Percentiles rank a stretch among this genome's conserved stretches.
These are phyloP conservation scores for Circinella minor DNA, from an alignment of 371 early-diverging fungal genomes.

Conservation along the genomic window DNA sequence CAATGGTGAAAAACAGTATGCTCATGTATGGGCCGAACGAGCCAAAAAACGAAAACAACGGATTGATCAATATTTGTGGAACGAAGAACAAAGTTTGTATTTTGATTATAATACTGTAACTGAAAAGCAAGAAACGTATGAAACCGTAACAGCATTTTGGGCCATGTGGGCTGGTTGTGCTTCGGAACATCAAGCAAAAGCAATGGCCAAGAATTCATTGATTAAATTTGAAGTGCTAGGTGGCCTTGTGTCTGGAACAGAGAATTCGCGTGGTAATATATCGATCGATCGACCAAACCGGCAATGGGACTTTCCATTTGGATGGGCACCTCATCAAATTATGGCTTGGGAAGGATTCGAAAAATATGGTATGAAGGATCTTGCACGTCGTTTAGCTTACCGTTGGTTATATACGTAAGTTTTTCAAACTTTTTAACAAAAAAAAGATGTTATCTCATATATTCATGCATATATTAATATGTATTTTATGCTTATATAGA, in stretches of 20 bases:
- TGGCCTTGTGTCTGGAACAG: conserved; percentile 90
- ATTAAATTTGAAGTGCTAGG: conserved; percentile 85
- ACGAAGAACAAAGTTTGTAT: conserved; percentile 56
- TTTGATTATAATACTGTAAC: conserved; percentile 69
- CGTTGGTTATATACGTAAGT: conserved; percentile 92
- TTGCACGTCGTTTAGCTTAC: conserved; percentile 85
- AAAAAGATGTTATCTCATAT: no score
- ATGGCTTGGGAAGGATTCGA: conserved; percentile 92
- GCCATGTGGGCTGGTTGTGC: conserved; percentile 81
- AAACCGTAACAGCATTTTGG: conserved; percentile 77
- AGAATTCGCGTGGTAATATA: conserved; percentile 80
- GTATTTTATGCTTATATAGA: conserved; percentile 24
- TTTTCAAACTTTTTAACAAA: no score
- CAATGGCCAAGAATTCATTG: conserved; percentile 52
- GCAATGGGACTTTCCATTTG: conserved; percentile 96
- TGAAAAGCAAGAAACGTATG: conserved; percentile 62
- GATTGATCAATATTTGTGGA: conserved; percentile 77
- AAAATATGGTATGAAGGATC: conserved; percentile 80
- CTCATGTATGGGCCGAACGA: conserved; percentile 57
- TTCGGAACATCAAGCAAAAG: conserved; percentile 65
- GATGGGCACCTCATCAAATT: conserved; percentile 99
- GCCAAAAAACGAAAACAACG: conserved; percentile 55
- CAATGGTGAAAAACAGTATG: conserved; percentile 41
- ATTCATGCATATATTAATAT: no score
- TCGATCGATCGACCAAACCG: conserved; percentile 87